Base-by-base conservation (phyloP, 2,329 filamentous ascomycete species). In the Fusarium equiseti region DNA sequence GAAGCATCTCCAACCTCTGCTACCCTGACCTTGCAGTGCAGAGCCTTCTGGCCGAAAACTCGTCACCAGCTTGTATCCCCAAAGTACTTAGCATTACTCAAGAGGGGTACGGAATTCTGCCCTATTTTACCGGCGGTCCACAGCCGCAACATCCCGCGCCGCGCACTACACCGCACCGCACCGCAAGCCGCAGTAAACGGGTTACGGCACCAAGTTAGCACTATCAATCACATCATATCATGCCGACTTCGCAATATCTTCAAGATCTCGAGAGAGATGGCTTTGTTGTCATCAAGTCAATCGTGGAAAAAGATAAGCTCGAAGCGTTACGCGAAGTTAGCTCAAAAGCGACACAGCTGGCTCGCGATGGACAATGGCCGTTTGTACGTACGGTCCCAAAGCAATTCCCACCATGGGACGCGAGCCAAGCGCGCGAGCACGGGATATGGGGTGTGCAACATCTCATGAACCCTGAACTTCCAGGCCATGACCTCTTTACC, bases 391-490 rank as follows among this genome's bases (percentile, higher is more conserved):
- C 43, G 11, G 35, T 58, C 4, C 92, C 92, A 57, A 97, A 97
- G 80, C 94, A 97, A 81, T 97, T 97, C 82, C 94, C 94, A 1
- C 94, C 94, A 0, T 97, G 94, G 94, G 83, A 87, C 7, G 84
- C 84, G n/a, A 83, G 84, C 52, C 82, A 85, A 2, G 83, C 85
- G 50, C 82, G 85, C 2, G 80, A 83, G 5, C 79, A 85, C 54
- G 93, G 93, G 22, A 97, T 97, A 79, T 97, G 94, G 94, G 94
- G 93, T 69, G 91, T 97, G 5, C 94, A 97, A 83, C 92, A 95
- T 79, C 86, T 97, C 8, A 85, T 97, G 75, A 91, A 95, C 79
- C 93, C 93, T 0, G 83, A 85, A 3, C 88, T 95, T 72, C 87
- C 89, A 0, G 86, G 87, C 57, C 85, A 88, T 64, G 79, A 84